Base-by-base conservation (phyloP, 768 basidiomycete genomes). In the Podaxis sp. region DNA sequence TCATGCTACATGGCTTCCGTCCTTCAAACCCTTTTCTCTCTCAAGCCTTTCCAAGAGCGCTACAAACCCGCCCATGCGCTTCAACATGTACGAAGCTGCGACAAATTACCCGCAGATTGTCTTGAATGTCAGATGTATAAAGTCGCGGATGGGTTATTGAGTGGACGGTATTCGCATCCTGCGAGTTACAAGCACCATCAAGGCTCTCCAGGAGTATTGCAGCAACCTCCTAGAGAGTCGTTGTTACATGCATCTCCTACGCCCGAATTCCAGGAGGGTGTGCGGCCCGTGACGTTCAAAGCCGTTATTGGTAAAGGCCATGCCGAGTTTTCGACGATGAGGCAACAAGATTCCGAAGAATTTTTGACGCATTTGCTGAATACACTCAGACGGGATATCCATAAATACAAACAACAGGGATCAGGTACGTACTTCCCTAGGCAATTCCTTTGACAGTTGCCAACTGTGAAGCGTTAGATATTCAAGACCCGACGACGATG, bases 1-100 rank as follows among this genome's bases (percentile, higher is more conserved):
- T 95, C 95, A 72, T 99, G 96, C 74, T 99, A 99, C 78, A 96
- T 99, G 88, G 93, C 96, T 1, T 97, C 95, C 0, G 89, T 94
- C 11, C 75, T 99, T 0, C 96, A 99, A 75, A 84, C 87, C 0
- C 66, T 98, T 1, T 96, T 97, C 77, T 80, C 94, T 2, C 83
- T 99, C 2, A 82, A 88, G 0, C 68, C 84, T 0, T 99, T 97
- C 80, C 85, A 87, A 66, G 70, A 78, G 2, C 87, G 92, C 8
- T 99, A 97, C 77, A 76, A 79, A 63, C 67, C 72, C 2, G 26
- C 59, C n/a, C 95, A 97, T 73, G 83, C 84, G 63, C 40, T 9
- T 2, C 36, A 40, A 24, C 61, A 63, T 52, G 13, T 22, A 8
- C 22, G 26, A 9, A 11, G 30, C 11, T 63, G 61, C 13, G 61